Conservation (phyloP, 805 yeast genomes). For the Sugiyamaella floridensis region DNA sequence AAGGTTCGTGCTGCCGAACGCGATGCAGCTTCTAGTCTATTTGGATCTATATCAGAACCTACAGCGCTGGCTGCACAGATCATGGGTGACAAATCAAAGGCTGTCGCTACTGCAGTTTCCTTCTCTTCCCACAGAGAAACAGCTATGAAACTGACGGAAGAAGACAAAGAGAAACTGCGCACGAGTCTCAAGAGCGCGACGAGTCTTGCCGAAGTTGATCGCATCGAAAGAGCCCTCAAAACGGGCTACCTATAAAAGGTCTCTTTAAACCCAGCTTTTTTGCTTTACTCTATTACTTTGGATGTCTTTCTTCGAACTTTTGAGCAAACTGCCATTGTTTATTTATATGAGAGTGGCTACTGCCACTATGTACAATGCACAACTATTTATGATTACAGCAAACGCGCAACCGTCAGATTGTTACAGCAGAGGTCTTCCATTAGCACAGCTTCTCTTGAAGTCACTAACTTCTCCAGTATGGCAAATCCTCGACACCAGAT, state of each 20-base stretch:
- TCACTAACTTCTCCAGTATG: no score
- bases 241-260: conserved; percentile 32
- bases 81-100: conserved; percentile 14
- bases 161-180: conserved; percentile 47
- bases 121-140: not conserved
- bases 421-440: not conserved
- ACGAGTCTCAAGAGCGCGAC: conserved; percentile 54
- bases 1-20: conserved; percentile 55
- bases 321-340: not conserved
- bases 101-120: conserved; percentile 6
- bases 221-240: conserved; percentile 51
- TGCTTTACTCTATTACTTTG: no score
- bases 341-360: not conserved
- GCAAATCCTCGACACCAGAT: no score
- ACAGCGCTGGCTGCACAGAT: conserved; percentile 30
- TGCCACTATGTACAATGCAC: not conserved
- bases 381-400: no score
- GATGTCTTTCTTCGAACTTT: not conserved
- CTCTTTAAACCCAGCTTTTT: no score
- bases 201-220: conserved; percentile 66
- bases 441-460: no score
- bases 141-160: conserved; percentile 42
- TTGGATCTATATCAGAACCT: conserved; percentile 32
- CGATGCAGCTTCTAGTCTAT: conserved; percentile 37
- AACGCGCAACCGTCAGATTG: not conserved